These are phyloP conservation scores for Coemansia sp. DNA, from an alignment of 192 early-diverging fungal genomes.

Conservation along the genomic window DNA sequence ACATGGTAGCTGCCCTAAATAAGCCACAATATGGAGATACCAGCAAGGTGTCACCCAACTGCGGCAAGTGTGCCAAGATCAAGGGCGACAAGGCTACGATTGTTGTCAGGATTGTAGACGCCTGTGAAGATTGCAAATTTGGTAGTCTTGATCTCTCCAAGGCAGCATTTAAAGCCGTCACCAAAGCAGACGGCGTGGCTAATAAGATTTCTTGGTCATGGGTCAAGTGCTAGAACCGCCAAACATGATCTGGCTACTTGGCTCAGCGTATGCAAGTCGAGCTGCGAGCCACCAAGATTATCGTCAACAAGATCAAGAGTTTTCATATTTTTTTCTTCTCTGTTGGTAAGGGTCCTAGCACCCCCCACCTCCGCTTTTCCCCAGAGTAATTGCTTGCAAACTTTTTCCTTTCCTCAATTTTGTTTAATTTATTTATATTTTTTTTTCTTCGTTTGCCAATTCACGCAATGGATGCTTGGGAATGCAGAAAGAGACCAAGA, in stretches of 20 bases:
- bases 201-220: slow-evolving; percentile 53
- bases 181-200: slow-evolving; percentile 26
- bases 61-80: slow-evolving; percentile 53
- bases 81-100: slow-evolving; percentile 57
- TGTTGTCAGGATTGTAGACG: slow-evolving; percentile 60
- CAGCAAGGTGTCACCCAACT: slow-evolving; percentile 42
- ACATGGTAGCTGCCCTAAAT: slow-evolving; percentile 53
- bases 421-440: not conserved
- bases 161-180: slow-evolving; percentile 51
- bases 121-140: slow-evolving; percentile 51
- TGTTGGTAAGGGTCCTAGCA: not conserved
- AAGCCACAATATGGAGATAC: slow-evolving; percentile 55
- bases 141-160: slow-evolving; percentile 58
- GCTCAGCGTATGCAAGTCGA: slow-evolving; percentile 4
- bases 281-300: not conserved
- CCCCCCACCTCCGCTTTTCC: not conserved
- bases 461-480: slow-evolving; percentile 1
- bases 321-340: not conserved
- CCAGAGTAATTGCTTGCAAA: not conserved
- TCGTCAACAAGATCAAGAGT: not conserved
- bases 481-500: not conserved
- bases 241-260: not conserved
- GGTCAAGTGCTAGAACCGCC: slow-evolving; percentile 9
- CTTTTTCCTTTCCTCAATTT: slow-evolving; percentile 1
- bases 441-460: not conserved